Base-by-base conservation (phyloP, 352 stramenopile species). In the Phytopythium mirpurense region DNA sequence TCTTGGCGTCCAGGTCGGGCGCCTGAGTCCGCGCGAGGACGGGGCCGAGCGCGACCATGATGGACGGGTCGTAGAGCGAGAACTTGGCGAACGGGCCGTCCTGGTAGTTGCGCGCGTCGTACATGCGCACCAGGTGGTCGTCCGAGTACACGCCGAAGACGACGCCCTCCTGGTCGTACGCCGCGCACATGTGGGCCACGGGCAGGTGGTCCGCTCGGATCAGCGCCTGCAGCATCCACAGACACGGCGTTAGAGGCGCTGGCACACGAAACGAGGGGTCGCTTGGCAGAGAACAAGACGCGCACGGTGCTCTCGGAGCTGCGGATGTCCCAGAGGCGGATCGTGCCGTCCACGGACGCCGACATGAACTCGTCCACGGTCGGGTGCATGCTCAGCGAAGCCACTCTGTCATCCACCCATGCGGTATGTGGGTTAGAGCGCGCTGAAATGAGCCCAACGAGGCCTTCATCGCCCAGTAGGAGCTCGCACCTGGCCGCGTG, bases 61-160 rank as follows among this genome's bases (percentile, higher is more conserved):
- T 74, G 45, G 70, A 88, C 19, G 75, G 58, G 60, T 93, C 82
- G 53, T 93, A 87, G 2, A 95, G 73, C 49, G 78, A 88, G 45
- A 95, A 95, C 64, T 93, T 95, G 64, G 79, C 84, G 51, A 95
- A 95, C 15, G 84, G 84, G 7, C 84, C 84, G 60, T 93, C 84
- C 58, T 90, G 79, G 62, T 88, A 93, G 61, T 93, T 93, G 42
- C 84, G 80, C 26, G 84, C 84, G 57, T 95, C 84, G 59, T 95
- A 95, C 83, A 95, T 92, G 47, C 84, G 84, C 45, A 95, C 83
- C 51, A 95, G 68, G 56, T 86, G 69, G 60, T 95, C 84, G 50
- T 90, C 82, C 32, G 78, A 88, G 68, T 91, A 93, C 23, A 93
- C 84, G 23, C 67, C 84, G 62, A 95, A 95, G 4, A 93, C 84